A percentile compares a stretch with the other conserved stretches of the same genome.
phyloP scores from a whole-genome alignment of 1,139 yeast species.

The Taiozyma sp. region DNA sequence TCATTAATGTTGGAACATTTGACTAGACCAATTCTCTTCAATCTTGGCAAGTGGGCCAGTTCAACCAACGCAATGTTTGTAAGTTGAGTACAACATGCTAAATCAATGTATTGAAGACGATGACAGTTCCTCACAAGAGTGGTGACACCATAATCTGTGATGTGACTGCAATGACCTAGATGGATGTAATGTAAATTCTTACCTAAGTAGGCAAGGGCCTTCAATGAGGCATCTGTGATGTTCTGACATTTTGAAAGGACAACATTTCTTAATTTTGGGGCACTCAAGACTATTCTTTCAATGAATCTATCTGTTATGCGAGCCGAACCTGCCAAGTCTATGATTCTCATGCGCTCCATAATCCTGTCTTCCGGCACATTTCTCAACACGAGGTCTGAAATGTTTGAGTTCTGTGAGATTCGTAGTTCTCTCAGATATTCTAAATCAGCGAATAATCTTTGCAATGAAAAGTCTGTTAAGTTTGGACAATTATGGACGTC shows the following conservation, averaged over 20 bases:
- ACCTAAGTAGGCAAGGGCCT: constrained; percentile 70
- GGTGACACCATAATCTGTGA: constrained; percentile 86
- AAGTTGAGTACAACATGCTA: constrained; percentile 89
- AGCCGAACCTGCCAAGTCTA: constrained; percentile 84
- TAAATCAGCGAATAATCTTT: constrained; percentile 57
- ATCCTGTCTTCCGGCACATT: constrained; percentile 22
- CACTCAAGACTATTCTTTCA: constrained; percentile 63
- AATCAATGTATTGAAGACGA: constrained; percentile 86
- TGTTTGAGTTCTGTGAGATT: constrained; percentile 66
- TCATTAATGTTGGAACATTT: constrained; percentile 89
- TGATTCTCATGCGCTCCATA: constrained; percentile 55
- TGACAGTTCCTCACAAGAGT: constrained; percentile 75
- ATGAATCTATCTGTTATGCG: constrained; percentile 79
- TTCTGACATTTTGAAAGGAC: constrained; percentile 86
- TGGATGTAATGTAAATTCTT: constrained; percentile 86
- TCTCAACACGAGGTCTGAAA: constrained; percentile 58
- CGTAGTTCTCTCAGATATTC: constrained; percentile 79
- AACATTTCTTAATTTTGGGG: constrained; percentile 85
- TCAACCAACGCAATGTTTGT: constrained; percentile 83
- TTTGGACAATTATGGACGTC: constrained; percentile 83
- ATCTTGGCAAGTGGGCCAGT: constrained; percentile 70
- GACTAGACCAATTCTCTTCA: constrained; percentile 89
- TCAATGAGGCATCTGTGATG: constrained; percentile 78
- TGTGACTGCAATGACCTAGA: constrained; percentile 88
- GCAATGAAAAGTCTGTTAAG: constrained; percentile 60